phyloP scores from a whole-genome alignment of 2,329 filamentous ascomycete species.

The Exophiala spinifera region DNA sequence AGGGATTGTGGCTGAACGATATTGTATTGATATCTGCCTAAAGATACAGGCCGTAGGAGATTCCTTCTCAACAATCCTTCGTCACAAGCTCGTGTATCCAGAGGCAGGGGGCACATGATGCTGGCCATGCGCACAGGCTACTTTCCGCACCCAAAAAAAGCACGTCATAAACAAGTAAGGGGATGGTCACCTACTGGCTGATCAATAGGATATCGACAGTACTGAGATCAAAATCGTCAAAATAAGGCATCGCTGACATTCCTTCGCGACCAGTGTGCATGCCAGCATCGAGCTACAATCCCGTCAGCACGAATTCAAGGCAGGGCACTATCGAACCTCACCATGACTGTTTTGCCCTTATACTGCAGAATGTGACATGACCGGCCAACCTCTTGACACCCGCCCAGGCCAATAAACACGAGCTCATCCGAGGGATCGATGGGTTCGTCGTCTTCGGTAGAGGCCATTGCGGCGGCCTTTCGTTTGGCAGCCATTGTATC shows the following conservation, averaged over 20 bases:
- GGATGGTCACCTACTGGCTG: conserved; percentile 79
- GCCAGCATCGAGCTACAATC: conserved; percentile 79
- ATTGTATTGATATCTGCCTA: conserved; percentile 28
- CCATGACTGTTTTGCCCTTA: conserved; percentile 99
- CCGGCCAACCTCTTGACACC: conserved; percentile 93
- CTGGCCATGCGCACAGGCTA: not conserved
- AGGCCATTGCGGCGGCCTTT: conserved; percentile 73
- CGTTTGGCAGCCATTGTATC: conserved; percentile 85
- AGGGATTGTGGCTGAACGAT: conserved; percentile 23
- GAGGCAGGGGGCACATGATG: no score
- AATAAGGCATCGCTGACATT: conserved; percentile 88
- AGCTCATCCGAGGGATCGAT: conserved; percentile 92
- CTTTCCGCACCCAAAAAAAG: conserved; percentile 11
- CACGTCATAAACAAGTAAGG: conserved; percentile 26
- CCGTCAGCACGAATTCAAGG: conserved; percentile 11
- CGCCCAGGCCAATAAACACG: conserved; percentile 88
- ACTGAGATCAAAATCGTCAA: conserved; percentile 96
- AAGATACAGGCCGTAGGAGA: conserved; percentile 14
- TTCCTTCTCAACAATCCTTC: not conserved
- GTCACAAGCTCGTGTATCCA: not conserved
- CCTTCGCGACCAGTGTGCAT: conserved; percentile 86
- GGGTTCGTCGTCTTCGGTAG: conserved; percentile 68
- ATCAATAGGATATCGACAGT: conserved; percentile 96
- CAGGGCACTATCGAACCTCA: conserved; percentile 43
- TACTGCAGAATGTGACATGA: conserved; percentile 98